Evolutionary conservation across 1,284 basidiomycete species (phyloP).

Genomic region (Apiotrichum gamsii): DNA sequence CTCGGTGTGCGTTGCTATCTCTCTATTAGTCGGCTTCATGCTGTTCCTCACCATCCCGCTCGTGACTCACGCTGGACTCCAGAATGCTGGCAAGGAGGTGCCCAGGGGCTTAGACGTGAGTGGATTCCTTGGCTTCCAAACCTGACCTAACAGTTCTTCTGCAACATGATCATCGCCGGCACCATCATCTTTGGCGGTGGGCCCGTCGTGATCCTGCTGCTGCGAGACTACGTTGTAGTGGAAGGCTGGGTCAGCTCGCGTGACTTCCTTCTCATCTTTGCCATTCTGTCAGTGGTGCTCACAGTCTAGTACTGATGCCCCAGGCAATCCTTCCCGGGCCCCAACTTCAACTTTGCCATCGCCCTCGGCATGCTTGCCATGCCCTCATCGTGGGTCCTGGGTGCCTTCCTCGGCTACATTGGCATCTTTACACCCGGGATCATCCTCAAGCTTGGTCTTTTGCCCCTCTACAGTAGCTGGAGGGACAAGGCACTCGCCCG

Average conservation of each 20-base stretch:
- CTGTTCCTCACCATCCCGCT: constrained; percentile 35
- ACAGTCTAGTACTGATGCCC: neutral
- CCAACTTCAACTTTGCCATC: constrained; percentile 58
- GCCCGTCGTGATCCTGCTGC: constrained; percentile 57
- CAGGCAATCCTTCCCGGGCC: constrained; percentile 54
- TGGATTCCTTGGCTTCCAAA: neutral
- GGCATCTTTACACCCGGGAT: constrained; percentile 55
- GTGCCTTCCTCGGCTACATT: constrained; percentile 52
- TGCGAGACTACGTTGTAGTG: constrained; percentile 56
- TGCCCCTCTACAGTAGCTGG: constrained; percentile 52
- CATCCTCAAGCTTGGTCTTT: constrained; percentile 52
- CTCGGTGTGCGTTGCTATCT: constrained; percentile 18
- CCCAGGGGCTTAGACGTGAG: constrained; percentile 38
- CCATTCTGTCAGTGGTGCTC: constrained; percentile 46
- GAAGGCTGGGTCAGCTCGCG: constrained; percentile 46
- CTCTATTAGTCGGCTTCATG: constrained; percentile 40
- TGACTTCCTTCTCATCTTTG: constrained; percentile 57
- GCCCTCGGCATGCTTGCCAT: constrained; percentile 54
- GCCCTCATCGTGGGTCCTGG: constrained; percentile 41
- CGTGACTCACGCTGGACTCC: constrained; percentile 30
- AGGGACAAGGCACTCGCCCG: constrained; percentile 48
- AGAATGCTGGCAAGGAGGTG: constrained; percentile 33
- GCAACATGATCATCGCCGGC: constrained; percentile 51
- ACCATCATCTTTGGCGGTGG: constrained; percentile 59
- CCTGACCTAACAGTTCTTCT: constrained; percentile 42